Evolutionary conservation across 495 filamentous ascomycete species (phyloP).

Genomic region (Hypoxylon trugodes): DNA sequence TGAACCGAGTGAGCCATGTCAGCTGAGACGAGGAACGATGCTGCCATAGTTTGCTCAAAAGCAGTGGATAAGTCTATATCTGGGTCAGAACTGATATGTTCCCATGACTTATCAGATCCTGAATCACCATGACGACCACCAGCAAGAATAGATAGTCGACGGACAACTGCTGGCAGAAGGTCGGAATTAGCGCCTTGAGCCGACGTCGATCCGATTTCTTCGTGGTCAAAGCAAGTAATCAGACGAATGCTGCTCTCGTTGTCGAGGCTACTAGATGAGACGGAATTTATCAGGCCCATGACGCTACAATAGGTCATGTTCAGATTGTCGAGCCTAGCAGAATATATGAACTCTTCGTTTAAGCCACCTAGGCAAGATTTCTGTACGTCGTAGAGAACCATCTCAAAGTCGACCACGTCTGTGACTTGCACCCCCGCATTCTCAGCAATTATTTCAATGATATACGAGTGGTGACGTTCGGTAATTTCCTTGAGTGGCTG

Average conservation of each 20-base stretch:
- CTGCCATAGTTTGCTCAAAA: slow-evolving; percentile 90
- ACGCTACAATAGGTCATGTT: slow-evolving; percentile 93
- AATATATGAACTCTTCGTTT: slow-evolving; percentile 93
- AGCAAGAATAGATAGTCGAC: slow-evolving; percentile 83
- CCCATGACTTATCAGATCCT: slow-evolving; percentile 58
- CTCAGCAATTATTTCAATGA: slow-evolving; percentile 86
- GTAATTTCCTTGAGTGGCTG: slow-evolving; percentile 76
- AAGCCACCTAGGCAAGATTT: slow-evolving; percentile 87
- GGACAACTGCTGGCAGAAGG: slow-evolving; percentile 85
- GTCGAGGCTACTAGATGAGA: slow-evolving; percentile 65
- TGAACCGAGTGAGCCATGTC: slow-evolving; percentile 97
- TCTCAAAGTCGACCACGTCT: slow-evolving; percentile 91
- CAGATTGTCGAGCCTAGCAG: slow-evolving; percentile 90
- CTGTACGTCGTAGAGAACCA: slow-evolving; percentile 95
- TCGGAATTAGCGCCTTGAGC: slow-evolving; percentile 96
- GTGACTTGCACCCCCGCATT: slow-evolving; percentile 72
- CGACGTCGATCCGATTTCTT: slow-evolving; percentile 91
- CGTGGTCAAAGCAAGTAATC: slow-evolving; percentile 94
- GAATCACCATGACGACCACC: slow-evolving; percentile 51
- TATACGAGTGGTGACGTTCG: slow-evolving; percentile 87
- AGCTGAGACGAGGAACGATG: slow-evolving; percentile 94
- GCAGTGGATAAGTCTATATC: slow-evolving; percentile 71
- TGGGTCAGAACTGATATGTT: slow-evolving; percentile 58
- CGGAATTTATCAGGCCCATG: slow-evolving; percentile 80
- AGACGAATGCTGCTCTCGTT: slow-evolving; percentile 84